Percentiles rank a stretch among this genome's conserved stretches.
Conservation (phyloP, 192 early-diverging fungal genomes). For the Chytriomyces sp. region DNA sequence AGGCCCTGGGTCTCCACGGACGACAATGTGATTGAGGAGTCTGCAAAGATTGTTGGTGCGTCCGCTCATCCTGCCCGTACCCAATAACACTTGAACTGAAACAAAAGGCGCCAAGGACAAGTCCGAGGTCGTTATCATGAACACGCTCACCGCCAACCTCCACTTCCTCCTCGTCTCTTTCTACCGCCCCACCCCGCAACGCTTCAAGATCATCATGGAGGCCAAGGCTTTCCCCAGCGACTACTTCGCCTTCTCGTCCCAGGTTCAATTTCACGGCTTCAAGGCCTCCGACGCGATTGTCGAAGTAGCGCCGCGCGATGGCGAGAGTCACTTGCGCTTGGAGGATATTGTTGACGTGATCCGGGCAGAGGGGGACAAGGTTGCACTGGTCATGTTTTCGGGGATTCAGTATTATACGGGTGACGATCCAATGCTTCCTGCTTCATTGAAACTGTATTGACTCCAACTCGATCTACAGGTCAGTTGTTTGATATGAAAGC, state of each 20-base stretch:
- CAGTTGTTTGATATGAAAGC: constrained; percentile 79
- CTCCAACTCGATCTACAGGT: not conserved
- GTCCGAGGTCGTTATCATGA: constrained; percentile 87
- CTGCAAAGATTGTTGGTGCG: constrained; percentile 82
- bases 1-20: constrained; percentile 89
- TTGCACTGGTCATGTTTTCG: constrained; percentile 85
- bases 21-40: constrained; percentile 70
- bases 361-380: constrained; percentile 67
- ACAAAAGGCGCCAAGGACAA: constrained; percentile 63
- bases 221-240: constrained; percentile 93
- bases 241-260: constrained; percentile 88
- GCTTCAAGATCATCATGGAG: constrained; percentile 90
- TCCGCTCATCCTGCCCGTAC: too few relatives aligned
- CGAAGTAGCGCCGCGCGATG: constrained; percentile 69
- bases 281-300: constrained; percentile 74
- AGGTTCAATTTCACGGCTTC: constrained; percentile 80
- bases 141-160: constrained; percentile 87
- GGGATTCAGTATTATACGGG: constrained; percentile 97
- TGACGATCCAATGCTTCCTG: not conserved
- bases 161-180: constrained; percentile 91
- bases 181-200: constrained; percentile 75
- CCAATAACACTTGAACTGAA: too few relatives aligned
- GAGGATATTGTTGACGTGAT: constrained; percentile 83
- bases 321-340: constrained; percentile 71
- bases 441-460: constrained; percentile 21